Evolutionary conservation across 2,329 filamentous ascomycete species (phyloP), one percentile per base, ranked within the genome.

Genomic region (Blastomyces emzantsi): DNA sequence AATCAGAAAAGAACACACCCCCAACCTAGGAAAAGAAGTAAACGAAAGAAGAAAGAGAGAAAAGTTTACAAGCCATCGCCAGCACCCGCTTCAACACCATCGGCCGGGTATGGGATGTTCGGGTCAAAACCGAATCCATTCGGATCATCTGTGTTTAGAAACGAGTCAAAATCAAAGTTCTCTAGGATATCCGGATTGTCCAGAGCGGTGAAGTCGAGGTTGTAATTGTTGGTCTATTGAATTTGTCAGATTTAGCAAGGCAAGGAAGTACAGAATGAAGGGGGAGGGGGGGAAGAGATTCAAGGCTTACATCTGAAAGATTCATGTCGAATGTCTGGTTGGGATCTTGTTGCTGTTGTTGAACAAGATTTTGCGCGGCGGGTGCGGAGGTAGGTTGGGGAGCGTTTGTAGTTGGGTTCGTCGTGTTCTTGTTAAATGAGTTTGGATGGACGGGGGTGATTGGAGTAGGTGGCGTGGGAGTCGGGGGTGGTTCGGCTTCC

Each of bases 141-240:
- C n/a, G 71, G 70, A 62, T 76, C 77, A 67, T 82, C 82, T 49
- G 81, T 84, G 69, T 87, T 85, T 61, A 88, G 77, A 77, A 87
- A 88, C 19, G 82, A 84, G 70, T 87, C 85, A 72, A 88, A 88
- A 73, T 88, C 85, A 72, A 88, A 87, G 68, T 78, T 80, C 70
- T 81, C 79, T 55, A 81, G 71, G 41, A 81, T 74, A 69, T 81
- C 78, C 45, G 74, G 73, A 64, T 76, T 78, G 64, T 80, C 78
- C 65, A 81, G 70, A 61, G 76, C 70, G 67, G 74, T 76, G 69
- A 80, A 80, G 67, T 78, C 75, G 62, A 79, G 73, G 58, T 72
- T 76, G 69, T 77, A 78, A 62, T 52, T 52, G 45, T 47, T 49
- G 57, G 57, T 15, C 57, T 60, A n/a, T 58, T 11, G 3, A 30